Conservation (phyloP, 2,329 filamentous ascomycete species). For the Exserohilum rostratum region DNA sequence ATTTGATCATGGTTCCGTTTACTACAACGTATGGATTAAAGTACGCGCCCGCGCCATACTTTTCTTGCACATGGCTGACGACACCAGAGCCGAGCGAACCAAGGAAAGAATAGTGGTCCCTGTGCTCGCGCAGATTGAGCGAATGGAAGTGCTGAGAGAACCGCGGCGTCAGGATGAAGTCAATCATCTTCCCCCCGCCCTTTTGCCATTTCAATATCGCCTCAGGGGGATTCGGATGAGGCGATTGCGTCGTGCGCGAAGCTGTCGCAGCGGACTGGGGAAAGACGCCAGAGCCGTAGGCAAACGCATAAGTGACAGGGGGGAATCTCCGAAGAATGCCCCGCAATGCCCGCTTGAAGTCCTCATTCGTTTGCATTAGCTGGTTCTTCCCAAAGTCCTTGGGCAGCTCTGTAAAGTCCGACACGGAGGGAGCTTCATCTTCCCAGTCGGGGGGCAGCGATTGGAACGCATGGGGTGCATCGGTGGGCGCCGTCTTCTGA, state of each 20-base stretch:
- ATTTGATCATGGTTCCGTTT: conserved; percentile 96
- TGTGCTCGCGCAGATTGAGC: conserved; percentile 85
- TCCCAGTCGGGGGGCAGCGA: conserved; percentile 70
- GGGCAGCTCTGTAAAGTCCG: conserved; percentile 76
- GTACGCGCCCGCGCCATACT: conserved; percentile 90
- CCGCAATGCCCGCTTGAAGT: conserved; percentile 89
- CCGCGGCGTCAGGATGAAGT: conserved; percentile 96
- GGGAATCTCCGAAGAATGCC: conserved; percentile 92
- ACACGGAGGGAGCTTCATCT: conserved; percentile 72
- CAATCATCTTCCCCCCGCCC: conserved; percentile 92
- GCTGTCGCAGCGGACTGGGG: conserved; percentile 67
- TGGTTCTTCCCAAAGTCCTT: conserved; percentile 92
- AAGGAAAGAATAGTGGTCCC: conserved; percentile 88
- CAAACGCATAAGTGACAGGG: conserved; percentile 94
- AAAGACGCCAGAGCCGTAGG: conserved; percentile 96
- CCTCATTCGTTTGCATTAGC: conserved; percentile 89
- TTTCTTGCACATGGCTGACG: conserved; percentile 84
- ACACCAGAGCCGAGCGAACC: conserved; percentile 82
- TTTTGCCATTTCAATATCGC: conserved; percentile 85
- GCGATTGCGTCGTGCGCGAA: conserved; percentile 61
- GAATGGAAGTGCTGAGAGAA: conserved; percentile 97
- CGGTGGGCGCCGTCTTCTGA: conserved; percentile 28
- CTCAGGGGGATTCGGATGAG: conserved; percentile 81
- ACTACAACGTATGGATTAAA: conserved; percentile 96
- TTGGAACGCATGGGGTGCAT: conserved; percentile 29